Base-by-base conservation (phyloP, 345 rosid genomes). In the Euphorbia lathyris region DNA sequence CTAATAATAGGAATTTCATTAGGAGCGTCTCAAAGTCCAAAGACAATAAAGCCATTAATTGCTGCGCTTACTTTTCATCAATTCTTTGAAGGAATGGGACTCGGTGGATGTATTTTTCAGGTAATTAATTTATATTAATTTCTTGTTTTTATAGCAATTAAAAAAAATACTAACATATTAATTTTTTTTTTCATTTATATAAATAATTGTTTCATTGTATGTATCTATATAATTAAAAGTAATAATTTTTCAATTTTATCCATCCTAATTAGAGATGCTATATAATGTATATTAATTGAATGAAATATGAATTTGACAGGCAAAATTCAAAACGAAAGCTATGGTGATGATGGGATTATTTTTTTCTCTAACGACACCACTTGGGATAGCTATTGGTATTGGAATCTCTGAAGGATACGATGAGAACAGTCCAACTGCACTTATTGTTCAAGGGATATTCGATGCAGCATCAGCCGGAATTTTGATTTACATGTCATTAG, bases 331-430 rank as follows among this genome's bases (percentile, higher is more conserved):
- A 66, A 0, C 2, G 0, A 83, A 68, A 63, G 67, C 43, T 47
- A 72, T 72, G 9, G 65, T 73, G 29, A 74, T 57, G 16, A 71
- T 79, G 85, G 75, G 66, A 51, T 45, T 79, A 20, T 81, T 85
- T 25, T 83, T 83, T 77, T 83, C 85, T 6, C 53, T 69, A n/a
- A 81, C 87, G 11, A 83, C 87, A 4, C 89, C 86, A 11, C n/a
- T 65, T 8, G 86, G 86, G 26, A 79, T 85, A 42, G 78, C 1
- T 22, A 23, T 83, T 1, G 89, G 85, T 8, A 77, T 85, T 64
- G 75, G 76, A 3, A 63, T 83, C 40, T 65, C 84, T 9, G 77
- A 75, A 8, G 72, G 45, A 9, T 81, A 83, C 56, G 43, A 78
- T 38, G 77, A 74, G 3, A 66, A 32, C 11, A 81, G 85, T 23